Evolutionary conservation across 352 stramenopile species (phyloP).

Genomic region (Globisporangium carolinianum): DNA sequence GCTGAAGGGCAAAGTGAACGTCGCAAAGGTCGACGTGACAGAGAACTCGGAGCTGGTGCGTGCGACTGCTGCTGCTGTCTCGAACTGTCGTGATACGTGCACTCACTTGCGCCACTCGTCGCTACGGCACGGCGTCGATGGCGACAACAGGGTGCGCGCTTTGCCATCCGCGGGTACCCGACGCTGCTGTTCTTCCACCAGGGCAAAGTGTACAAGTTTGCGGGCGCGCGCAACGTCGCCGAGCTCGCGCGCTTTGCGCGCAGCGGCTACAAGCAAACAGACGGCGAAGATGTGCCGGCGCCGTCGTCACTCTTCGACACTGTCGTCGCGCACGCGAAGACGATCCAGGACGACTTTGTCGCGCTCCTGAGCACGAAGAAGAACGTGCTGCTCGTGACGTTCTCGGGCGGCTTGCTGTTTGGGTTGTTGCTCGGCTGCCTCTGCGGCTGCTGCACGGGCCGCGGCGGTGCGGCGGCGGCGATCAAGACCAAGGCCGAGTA

Average conservation of each 20-base stretch:
- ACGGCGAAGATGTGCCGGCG: slow-evolving; percentile 24
- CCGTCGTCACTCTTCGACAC: slow-evolving; percentile 29
- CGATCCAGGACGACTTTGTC: slow-evolving; percentile 64
- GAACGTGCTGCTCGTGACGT: slow-evolving; percentile 73
- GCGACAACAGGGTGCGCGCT: slow-evolving; percentile 52
- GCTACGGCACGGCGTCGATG: neutral
- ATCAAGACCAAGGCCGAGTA: slow-evolving; percentile 62
- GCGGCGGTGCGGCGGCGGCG: slow-evolving; percentile 11
- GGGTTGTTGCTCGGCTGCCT: slow-evolving; percentile 62
- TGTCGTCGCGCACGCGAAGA: slow-evolving; percentile 26
- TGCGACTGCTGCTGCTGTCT: neutral
- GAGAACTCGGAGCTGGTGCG: slow-evolving; percentile 52
- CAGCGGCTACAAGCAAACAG: slow-evolving; percentile 50
- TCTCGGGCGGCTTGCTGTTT: slow-evolving; percentile 55
- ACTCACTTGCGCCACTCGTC: neutral
- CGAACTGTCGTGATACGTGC: too few relatives aligned
- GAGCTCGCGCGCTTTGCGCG: slow-evolving; percentile 54
- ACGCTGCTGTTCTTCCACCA: slow-evolving; percentile 76
- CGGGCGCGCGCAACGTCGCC: slow-evolving; percentile 43
- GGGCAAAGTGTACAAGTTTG: slow-evolving; percentile 74
- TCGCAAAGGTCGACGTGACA: slow-evolving; percentile 88
- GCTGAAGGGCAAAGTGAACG: slow-evolving; percentile 82
- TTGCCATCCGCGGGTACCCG: slow-evolving; percentile 74
- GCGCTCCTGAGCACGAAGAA: slow-evolving; percentile 71
- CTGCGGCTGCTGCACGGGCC: slow-evolving; percentile 64